A percentile compares a stretch with the other conserved stretches of the same genome.
phyloP scores from a whole-genome alignment of 257 asterid genomes.

The Solanum corneliomulleri region DNA sequence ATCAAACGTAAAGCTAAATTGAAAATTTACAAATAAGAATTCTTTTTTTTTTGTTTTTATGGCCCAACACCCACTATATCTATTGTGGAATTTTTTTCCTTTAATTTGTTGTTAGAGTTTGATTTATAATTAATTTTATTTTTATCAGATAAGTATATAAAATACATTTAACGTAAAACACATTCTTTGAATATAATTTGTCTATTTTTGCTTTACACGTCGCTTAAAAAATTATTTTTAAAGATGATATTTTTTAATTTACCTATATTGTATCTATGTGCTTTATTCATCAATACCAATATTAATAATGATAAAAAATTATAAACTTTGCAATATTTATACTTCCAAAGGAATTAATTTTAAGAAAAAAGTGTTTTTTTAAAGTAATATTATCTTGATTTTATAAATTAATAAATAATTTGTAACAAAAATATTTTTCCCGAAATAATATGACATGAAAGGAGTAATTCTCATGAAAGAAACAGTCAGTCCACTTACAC shows the following conservation, averaged over 20 bases:
- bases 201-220: no score
- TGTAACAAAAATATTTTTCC: no score
- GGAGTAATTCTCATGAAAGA: neutral
- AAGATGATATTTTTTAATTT: neutral
- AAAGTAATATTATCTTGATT: no score
- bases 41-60: no score
- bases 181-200: neutral
- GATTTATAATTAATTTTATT: no score
- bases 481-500: no score
- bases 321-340: neutral
- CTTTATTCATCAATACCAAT: neutral
- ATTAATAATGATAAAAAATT: neutral
- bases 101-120: neutral
- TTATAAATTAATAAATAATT: no score
- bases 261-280: neutral
- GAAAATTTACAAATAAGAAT: neutral
- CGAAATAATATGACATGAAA: neutral
- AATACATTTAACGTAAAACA: neutral
- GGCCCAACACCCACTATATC: neutral
- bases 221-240: no score
- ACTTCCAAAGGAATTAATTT: no score
- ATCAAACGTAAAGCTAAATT: neutral
- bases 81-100: no score
- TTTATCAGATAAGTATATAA: neutral
- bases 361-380: neutral